A percentile compares a stretch with the other conserved stretches of the same genome.
phyloP scores from a whole-genome alignment of 2,329 filamentous ascomycete genomes.

The Thelonectria rubi region DNA sequence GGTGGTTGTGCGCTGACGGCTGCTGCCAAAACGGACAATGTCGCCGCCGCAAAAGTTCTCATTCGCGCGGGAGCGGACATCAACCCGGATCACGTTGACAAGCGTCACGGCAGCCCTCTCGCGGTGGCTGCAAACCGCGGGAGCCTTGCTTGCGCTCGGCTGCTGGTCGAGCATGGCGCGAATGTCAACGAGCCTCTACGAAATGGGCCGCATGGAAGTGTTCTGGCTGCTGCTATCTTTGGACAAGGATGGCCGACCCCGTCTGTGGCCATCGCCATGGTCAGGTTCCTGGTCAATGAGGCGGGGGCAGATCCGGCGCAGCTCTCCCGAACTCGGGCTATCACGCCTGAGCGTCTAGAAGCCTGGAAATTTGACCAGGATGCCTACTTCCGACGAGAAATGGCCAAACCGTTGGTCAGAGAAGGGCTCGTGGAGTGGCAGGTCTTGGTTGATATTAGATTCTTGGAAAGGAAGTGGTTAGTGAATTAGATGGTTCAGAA shows the following conservation, averaged over 20 bases:
- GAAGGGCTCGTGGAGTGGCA: neutral
- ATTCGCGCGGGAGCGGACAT: conserved; percentile 4
- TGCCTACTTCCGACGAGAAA: neutral
- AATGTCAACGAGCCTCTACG: neutral
- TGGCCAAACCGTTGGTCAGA: neutral
- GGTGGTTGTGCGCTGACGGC: neutral
- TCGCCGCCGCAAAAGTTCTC: neutral
- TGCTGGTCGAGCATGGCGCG: neutral
- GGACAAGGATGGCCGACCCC: neutral
- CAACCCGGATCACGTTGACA: neutral
- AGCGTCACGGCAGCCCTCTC: neutral
- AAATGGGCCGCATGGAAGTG: neutral
- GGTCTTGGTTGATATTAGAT: neutral
- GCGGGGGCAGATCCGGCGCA: neutral
- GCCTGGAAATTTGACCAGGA: neutral
- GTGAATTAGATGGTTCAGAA: neutral
- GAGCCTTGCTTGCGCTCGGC: neutral
- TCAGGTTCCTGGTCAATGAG: neutral
- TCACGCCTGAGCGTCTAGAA: no score
- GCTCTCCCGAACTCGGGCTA: neutral
- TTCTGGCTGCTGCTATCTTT: neutral
- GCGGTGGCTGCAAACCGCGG: conserved; percentile 1
- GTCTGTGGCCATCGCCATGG: neutral
- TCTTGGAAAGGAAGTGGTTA: neutral
- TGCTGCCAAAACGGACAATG: neutral